Evolutionary conservation across 1,284 basidiomycete genomes (phyloP).

Genomic region (Coriolopsis trogii): DNA sequence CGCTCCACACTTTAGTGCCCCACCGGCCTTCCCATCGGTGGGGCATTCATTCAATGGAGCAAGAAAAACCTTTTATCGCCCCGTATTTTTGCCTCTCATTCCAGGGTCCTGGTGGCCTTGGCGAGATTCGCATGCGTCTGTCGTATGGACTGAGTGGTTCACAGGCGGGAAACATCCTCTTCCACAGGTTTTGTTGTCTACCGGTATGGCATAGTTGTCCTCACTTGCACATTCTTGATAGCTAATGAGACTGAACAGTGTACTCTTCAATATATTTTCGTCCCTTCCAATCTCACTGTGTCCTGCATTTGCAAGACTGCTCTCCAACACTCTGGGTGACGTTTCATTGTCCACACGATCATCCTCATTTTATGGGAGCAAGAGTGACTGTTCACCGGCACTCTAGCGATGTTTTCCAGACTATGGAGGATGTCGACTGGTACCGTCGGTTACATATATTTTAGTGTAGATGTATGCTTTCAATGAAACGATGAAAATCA

Average conservation of each 20-base stretch:
- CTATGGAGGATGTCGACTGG: constrained; percentile 17
- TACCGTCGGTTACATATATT: constrained; percentile 14
- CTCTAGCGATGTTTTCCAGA: constrained; percentile 18
- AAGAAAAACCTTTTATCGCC: constrained; percentile 46
- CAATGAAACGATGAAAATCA: too few relatives aligned
- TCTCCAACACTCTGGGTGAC: constrained; percentile 90
- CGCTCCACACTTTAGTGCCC: constrained; percentile 77
- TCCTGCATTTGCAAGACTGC: constrained; percentile 37
- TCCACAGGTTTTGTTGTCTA: too few relatives aligned
- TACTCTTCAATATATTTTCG: constrained; percentile 2
- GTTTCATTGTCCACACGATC: constrained; percentile 64
- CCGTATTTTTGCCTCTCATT: constrained; percentile 50
- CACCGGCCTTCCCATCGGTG: constrained; percentile 59
- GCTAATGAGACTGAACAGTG: too few relatives aligned
- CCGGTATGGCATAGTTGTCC: too few relatives aligned
- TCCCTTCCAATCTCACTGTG: not conserved
- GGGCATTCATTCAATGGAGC: constrained; percentile 85
- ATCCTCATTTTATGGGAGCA: constrained; percentile 91
- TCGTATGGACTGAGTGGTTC: constrained; percentile 50
- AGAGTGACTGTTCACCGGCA: constrained; percentile 30
- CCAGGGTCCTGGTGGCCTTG: constrained; percentile 25
- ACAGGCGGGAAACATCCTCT: constrained; percentile 60
- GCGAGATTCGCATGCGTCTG: constrained; percentile 27
- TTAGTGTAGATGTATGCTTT: too few relatives aligned
- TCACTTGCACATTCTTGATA: too few relatives aligned